phyloP scores from a whole-genome alignment of 2,329 filamentous ascomycete genomes.

The Neonectria magnoliae region DNA sequence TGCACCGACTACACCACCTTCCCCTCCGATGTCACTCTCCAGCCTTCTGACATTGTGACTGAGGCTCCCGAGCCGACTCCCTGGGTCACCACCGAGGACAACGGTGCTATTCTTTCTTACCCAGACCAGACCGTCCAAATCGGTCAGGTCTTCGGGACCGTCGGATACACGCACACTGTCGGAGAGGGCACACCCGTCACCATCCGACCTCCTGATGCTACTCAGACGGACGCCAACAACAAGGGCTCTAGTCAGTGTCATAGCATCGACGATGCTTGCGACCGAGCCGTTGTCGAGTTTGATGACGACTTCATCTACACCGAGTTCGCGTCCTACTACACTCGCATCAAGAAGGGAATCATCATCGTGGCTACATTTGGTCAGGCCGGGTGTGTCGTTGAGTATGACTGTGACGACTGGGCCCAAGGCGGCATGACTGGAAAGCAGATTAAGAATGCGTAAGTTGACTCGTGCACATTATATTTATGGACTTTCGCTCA shows the following conservation, averaged over 20 bases:
- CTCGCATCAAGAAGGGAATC: slow-evolving; percentile 21
- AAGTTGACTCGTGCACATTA: neutral
- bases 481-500: neutral
- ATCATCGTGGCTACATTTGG: slow-evolving; percentile 20
- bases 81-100: slow-evolving; percentile 18
- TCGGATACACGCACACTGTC: slow-evolving; percentile 4
- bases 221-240: slow-evolving; percentile 25
- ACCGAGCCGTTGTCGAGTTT: slow-evolving; percentile 22
- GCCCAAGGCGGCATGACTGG: slow-evolving; percentile 28
- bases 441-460: slow-evolving; percentile 31
- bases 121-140: neutral
- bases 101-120: slow-evolving; percentile 23
- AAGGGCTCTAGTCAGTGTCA: slow-evolving; percentile 30
- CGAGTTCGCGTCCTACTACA: slow-evolving; percentile 21
- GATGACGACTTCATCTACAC: slow-evolving; percentile 23
- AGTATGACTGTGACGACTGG: slow-evolving; percentile 30
- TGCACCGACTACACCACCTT: slow-evolving; percentile 27
- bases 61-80: slow-evolving; percentile 5
- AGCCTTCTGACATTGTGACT: slow-evolving; percentile 6
- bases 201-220: neutral
- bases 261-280: slow-evolving; percentile 29
- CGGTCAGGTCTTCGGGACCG: neutral
- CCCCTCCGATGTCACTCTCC: slow-evolving; percentile 21
- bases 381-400: slow-evolving; percentile 25
- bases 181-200: slow-evolving; percentile 14